phyloP scores from a whole-genome alignment of 805 yeast genomes.

The Candida andamanensis region DNA sequence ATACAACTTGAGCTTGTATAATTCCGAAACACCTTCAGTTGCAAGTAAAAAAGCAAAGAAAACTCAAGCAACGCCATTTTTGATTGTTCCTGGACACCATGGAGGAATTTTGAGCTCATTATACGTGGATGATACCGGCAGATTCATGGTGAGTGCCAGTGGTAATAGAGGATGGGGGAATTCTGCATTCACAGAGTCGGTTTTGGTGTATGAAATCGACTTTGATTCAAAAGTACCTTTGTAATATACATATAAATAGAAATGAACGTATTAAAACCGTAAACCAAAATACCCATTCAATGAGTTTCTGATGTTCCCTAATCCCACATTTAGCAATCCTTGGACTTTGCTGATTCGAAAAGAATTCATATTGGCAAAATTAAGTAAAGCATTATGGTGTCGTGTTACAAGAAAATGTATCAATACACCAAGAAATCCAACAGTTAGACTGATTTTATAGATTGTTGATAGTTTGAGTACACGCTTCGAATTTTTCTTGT shows the following conservation, averaged over 20 bases:
- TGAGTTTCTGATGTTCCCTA: conserved; percentile 27
- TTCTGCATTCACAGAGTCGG: conserved; percentile 73
- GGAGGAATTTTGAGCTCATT: conserved; percentile 83
- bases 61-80: conserved; percentile 63
- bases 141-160: conserved; percentile 85
- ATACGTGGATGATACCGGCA: conserved; percentile 78
- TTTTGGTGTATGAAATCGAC: conserved; percentile 74
- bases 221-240: conserved; percentile 13
- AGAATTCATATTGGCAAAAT: no score
- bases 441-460: conserved; percentile 30
- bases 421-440: conserved; percentile 36
- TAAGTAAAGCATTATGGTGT: conserved; percentile 13
- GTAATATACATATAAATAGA: not conserved
- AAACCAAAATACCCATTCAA: conserved; percentile 17
- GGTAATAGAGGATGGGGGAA: conserved; percentile 95
- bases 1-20: conserved; percentile 60
- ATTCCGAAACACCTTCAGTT: conserved; percentile 20
- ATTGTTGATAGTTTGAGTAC: conserved; percentile 14
- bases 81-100: conserved; percentile 93
- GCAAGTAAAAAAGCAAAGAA: conserved; percentile 17
- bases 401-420: conserved; percentile 28
- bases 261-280: not conserved
- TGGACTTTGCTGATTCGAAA: conserved; percentile 1
- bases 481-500: conserved; percentile 13
- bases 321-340: conserved; percentile 4